phyloP scores from a whole-genome alignment of 805 yeast species.

The Yamadazyma takamatsuzukensis region DNA sequence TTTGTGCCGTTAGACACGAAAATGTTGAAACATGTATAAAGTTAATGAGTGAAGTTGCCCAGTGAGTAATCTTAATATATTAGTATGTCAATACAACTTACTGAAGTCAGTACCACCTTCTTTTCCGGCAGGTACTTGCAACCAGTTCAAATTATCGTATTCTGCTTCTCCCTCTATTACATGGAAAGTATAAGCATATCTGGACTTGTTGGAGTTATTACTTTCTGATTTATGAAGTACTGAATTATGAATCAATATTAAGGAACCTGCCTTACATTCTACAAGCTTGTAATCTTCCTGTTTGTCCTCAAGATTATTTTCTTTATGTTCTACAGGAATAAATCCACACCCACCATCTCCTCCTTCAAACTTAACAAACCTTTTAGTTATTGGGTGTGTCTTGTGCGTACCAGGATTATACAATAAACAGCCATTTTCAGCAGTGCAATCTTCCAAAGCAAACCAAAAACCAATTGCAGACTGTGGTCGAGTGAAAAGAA shows the following conservation, averaged over 20 bases:
- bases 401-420: conserved; percentile 72
- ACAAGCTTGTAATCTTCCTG: conserved; percentile 45
- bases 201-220: conserved; percentile 51
- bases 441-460: conserved; percentile 71
- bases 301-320: conserved; percentile 18
- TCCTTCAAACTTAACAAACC: conserved; percentile 56
- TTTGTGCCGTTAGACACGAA: conserved; percentile 73
- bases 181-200: conserved; percentile 80
- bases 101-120: conserved; percentile 61
- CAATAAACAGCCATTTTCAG: conserved; percentile 63
- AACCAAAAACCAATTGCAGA: conserved; percentile 79
- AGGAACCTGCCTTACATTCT: conserved; percentile 67
- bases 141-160: conserved; percentile 70
- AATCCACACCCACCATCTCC: conserved; percentile 58
- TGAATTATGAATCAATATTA: conserved; percentile 67
- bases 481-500: conserved; percentile 68
- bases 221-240: conserved; percentile 69
- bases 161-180: conserved; percentile 62
- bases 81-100: conserved; percentile 29
- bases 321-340: conserved; percentile 28
- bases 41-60: conserved; percentile 64
- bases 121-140: conserved; percentile 63
- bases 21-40: conserved; percentile 67
- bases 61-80: neutral
- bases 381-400: conserved; percentile 48